Base-by-base conservation (phyloP, 305 asterid species). In the Plantago coronopus region DNA sequence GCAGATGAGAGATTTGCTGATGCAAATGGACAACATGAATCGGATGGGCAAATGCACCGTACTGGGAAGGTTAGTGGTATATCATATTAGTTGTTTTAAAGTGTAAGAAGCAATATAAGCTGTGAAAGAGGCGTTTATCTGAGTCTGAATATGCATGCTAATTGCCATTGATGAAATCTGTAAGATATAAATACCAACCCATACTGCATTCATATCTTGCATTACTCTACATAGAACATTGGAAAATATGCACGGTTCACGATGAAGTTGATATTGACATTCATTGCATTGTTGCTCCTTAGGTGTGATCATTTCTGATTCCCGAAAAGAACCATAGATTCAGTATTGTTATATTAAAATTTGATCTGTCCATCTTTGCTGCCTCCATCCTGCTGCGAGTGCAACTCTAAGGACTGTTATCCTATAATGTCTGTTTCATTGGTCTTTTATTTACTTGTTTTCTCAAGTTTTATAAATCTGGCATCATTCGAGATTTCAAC, bases 1-100 rank as follows among this genome's bases (percentile, higher is more conserved):
- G 93, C 98, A 44, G 98, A 91, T 76, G 83, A 86, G 77, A 84
- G 96, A 80, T 88, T 88, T 65, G 62, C 72, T 66, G 95, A 86
- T 69, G 62, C 86, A 58, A 77, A 43, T 75, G 93, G 57, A 63
- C 87, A 76, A 54, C 65, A 61, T 65, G 72, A 76, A 48, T 54
- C 58, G 46, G 74, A 72, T 63, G 85, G 76, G 74, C 83, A 78
- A 59, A 57, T 56, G 43, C 68, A 68, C 79, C 81, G 55, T 57
- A 74, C 59, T 62, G 80, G 65, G 56, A 85, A 87, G 96, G 97
- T 90, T 61, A 69, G 68, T 29, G 31, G 42, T 34, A 34, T 34
- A 5, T 61, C 31, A 21, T 62, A 51, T 23, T 47, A 57, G 56
- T 66, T 54, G 17, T 67, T 72, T 59, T 59, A 22, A 54, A 60